Evolutionary conservation across 306 rosid species (phyloP).

Genomic region (Prunus campanulata): DNA sequence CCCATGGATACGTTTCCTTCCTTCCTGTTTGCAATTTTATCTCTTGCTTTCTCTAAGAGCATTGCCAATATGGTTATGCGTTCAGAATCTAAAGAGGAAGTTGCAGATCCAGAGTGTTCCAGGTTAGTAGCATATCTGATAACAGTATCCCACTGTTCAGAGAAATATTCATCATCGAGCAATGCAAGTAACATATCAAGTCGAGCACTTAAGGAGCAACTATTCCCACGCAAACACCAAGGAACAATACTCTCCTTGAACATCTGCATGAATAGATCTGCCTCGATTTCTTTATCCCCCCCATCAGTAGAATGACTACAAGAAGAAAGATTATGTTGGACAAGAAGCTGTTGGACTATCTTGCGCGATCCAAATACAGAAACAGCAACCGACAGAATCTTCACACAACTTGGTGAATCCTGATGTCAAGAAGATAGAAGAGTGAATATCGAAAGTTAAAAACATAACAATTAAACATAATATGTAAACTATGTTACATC

Average conservation of each 20-base stretch:
- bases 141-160: slow-evolving; percentile 73
- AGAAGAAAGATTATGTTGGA: slow-evolving; percentile 34
- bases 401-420: slow-evolving; percentile 70
- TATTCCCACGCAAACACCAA: slow-evolving; percentile 72
- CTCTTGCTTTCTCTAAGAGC: slow-evolving; percentile 73
- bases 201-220: slow-evolving; percentile 53
- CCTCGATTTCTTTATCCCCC: slow-evolving; percentile 37
- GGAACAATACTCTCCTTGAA: slow-evolving; percentile 74
- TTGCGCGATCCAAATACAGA: slow-evolving; percentile 81
- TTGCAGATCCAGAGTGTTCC: slow-evolving; percentile 39
- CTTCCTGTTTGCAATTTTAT: slow-evolving; percentile 42
- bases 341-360: slow-evolving; percentile 55
- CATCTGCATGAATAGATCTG: slow-evolving; percentile 58
- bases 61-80: slow-evolving; percentile 56
- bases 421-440: slow-evolving; percentile 35
- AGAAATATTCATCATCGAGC: slow-evolving; percentile 77
- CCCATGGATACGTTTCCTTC: slow-evolving; percentile 37
- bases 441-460: slow-evolving; percentile 10
- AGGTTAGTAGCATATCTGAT: slow-evolving; percentile 52
- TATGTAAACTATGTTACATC: background rate
- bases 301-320: slow-evolving; percentile 30
- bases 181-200: slow-evolving; percentile 74
- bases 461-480: background rate
- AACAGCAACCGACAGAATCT: slow-evolving; percentile 59
- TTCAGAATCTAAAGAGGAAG: slow-evolving; percentile 44